Base-by-base conservation (phyloP, 805 yeast species). In the Wilhelminamyces savonicus region DNA sequence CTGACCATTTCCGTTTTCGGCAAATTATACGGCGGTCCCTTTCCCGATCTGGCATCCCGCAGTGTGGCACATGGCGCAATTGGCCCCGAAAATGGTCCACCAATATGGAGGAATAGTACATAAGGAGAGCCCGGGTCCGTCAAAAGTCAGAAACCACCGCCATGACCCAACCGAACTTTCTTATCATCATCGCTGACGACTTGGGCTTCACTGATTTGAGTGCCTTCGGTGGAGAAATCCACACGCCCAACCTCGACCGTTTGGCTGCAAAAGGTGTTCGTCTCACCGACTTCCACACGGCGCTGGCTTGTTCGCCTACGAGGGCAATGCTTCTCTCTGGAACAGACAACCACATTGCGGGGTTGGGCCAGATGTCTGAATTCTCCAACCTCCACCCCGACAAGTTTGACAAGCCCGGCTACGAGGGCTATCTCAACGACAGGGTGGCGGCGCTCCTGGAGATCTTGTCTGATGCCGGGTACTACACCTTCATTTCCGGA, bases 221-320 rank as follows among this genome's bases (percentile, higher is more conserved):
- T 19, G 55, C 74, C 2, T 75, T 69, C 45, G 81, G 81, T 1
- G 74, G 77, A 13, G 80, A 74, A 43, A 74, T 74, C 25, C 52
- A 59, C 21, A 74, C 81, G 1, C 82, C 81, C 1, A 68, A 70
- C 35, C 52, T 75, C 12, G 47, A 64, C 13, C 55, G 42, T 27
- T 43, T 75, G 20, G 74, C 76, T 2, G 23, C 44, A 7, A 43
- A 48, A 6, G 80, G 81, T 4, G 41, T 65, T 13, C 45, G 74
- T 26, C 69, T 74, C 40, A 71, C 78, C 8, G 74, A 75, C 35
- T 75, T 76, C 50, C 78, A 76, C 36, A 69, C 81, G 2, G 80
- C 80, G 4, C 65, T 78, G 3, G 80, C 81, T 1, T 76, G 81
- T 40, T 74, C 81, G 2, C 81, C 82, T 6, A 76, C 81, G 0